Evolutionary conservation across 192 early-diverging fungal genomes (phyloP), one percentile per base, ranked within the genome.

Genomic region (Radiomyces spectabilis): DNA sequence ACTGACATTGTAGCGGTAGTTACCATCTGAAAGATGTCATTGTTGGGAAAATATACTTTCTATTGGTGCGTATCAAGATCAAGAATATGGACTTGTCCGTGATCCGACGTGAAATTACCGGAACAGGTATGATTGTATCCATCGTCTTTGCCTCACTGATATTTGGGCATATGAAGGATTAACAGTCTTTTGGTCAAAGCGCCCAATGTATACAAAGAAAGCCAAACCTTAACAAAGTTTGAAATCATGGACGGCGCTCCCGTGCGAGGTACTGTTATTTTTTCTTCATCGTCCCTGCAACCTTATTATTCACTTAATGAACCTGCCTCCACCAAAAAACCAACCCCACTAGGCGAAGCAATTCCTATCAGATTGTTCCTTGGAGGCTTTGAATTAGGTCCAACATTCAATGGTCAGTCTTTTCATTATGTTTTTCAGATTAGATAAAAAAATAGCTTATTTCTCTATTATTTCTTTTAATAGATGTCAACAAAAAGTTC

Each of bases 221-320:
- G 85, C 68, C 94, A 98, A 68, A 96, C 94, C 0, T 89, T 98
- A 40, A 97, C 95, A 41, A 97, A 95, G 69, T 98, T 96, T 68
- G 96, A 98, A 63, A 98, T 98, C 58, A 98, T 98, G 96, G 96
- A 98, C 65, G 96, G 96, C 4, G 94, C 93, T 29, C 94, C 96
- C 24, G 94, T 94, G 18, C 78, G 86, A 65, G 89, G 85, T 72
- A 60, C 37, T 39, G n/a, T 41, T 22, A 70, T 13, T 37, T n/a
- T 21, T 46, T 2, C 29, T 29, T 13, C 33, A 26, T n/a, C 63
- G 9, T 44, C 10, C 30, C 44, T 4, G 33, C 19, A 6, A 19
- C 27, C 10, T 8, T 9, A 32, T 49, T 7, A 21, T 50, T n/a
- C 22, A 22, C 1, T 26, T 24, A 51, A 19, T 30, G 3, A 37